A percentile compares a stretch with the other conserved stretches of the same genome.
Evolutionary conservation across 2,329 filamentous ascomycete species (phyloP).

Genomic region (Talaromyces sp.): DNA sequence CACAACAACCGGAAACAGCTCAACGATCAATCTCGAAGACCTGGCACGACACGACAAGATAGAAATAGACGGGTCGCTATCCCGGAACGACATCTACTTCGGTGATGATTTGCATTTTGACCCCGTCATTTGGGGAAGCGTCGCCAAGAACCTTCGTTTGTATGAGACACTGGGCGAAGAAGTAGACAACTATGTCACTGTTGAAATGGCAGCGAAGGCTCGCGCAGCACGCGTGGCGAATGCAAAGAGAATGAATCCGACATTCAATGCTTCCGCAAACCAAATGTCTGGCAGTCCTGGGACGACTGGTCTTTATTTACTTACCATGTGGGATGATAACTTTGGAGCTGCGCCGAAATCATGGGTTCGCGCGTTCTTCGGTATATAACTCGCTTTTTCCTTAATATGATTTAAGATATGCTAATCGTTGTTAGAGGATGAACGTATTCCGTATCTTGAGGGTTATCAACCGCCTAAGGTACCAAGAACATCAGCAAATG

Average conservation of each 20-base stretch:
- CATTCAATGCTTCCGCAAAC: not conserved
- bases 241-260: not conserved
- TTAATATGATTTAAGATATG: not conserved
- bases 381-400: not conserved
- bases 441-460: not conserved
- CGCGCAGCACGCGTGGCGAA: not conserved
- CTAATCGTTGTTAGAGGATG: not conserved
- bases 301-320: not conserved
- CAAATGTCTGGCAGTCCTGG: not conserved
- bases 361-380: not conserved
- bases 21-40: not conserved
- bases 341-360: not conserved
- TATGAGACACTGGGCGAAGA: not conserved
- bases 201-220: not conserved
- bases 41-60: not conserved
- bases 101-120: slow-evolving; percentile 2
- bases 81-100: slow-evolving; percentile 2
- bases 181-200: not conserved
- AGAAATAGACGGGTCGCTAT: slow-evolving; percentile 1
- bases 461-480: not conserved
- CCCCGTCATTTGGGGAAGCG: not conserved
- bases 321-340: not conserved
- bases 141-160: not conserved
- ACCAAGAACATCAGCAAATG: not conserved
- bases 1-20: not conserved